Percentiles rank a stretch among this genome's conserved stretches.
These are phyloP conservation scores for Pythium dissimile DNA, from an alignment of 352 stramenopile species.

Conservation along the genomic window DNA sequence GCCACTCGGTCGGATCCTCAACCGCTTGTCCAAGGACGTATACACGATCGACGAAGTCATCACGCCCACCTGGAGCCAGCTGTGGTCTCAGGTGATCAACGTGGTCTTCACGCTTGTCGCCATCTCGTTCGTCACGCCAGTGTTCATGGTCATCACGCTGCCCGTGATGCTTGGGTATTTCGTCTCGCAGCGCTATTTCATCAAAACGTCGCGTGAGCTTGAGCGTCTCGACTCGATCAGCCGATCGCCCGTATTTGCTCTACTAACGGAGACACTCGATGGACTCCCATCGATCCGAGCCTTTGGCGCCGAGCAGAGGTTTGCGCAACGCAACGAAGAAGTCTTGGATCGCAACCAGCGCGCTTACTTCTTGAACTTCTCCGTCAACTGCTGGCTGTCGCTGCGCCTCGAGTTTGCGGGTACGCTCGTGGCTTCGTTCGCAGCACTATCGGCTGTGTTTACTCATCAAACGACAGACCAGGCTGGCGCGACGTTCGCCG, in stretches of 20 bases:
- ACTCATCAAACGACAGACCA: constrained; percentile 35
- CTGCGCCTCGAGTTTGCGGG: constrained; percentile 67
- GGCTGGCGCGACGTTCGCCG: constrained; percentile 38
- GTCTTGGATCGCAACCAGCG: constrained; percentile 64
- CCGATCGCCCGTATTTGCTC: constrained; percentile 92
- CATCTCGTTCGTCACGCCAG: constrained; percentile 64
- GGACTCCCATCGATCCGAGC: constrained; percentile 93
- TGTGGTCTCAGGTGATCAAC: constrained; percentile 37
- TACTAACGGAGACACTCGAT: constrained; percentile 94
- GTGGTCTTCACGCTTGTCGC: constrained; percentile 67
- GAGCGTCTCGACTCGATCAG: constrained; percentile 95
- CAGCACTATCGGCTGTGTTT: constrained; percentile 45
- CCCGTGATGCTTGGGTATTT: constrained; percentile 66
- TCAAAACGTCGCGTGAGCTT: constrained; percentile 88
- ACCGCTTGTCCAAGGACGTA: constrained; percentile 74
- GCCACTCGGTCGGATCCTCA: constrained; percentile 71
- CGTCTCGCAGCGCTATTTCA: constrained; percentile 88
- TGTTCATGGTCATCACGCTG: constrained; percentile 68
- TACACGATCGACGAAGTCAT: constrained; percentile 72
- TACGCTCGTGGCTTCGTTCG: constrained; percentile 50
- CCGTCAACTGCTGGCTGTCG: constrained; percentile 63
- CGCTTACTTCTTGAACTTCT: constrained; percentile 67
- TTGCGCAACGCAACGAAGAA: constrained; percentile 43
- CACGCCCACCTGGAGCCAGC: constrained; percentile 41
- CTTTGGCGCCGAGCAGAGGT: constrained; percentile 43